phyloP scores from a whole-genome alignment of 345 rosid genomes.

The Gossypium turneri region DNA sequence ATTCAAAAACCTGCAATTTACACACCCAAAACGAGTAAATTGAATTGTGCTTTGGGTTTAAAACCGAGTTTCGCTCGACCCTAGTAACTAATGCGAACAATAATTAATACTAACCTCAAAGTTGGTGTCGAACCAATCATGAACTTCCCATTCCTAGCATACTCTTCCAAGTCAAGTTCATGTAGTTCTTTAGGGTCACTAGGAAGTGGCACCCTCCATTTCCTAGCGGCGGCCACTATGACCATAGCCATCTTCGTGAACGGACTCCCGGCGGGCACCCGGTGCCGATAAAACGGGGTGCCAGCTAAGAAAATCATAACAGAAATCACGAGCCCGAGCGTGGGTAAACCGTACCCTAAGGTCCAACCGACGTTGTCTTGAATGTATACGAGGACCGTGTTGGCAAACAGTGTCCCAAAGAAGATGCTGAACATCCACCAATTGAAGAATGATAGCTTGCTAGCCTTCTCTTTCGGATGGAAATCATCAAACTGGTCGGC shows the following conservation, averaged over 20 bases:
- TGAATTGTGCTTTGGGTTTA: not conserved
- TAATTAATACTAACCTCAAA: constrained; percentile 38
- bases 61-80: too few relatives aligned
- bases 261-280: constrained; percentile 62
- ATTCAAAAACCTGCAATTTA: constrained; percentile 49
- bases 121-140: constrained; percentile 57
- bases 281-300: constrained; percentile 71
- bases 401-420: constrained; percentile 79
- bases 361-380: constrained; percentile 93
- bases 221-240: constrained; percentile 62
- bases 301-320: constrained; percentile 58
- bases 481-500: constrained; percentile 93
- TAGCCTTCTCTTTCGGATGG: constrained; percentile 65
- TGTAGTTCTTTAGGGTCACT: constrained; percentile 40
- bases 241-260: constrained; percentile 71
- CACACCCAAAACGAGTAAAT: not conserved
- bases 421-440: constrained; percentile 98
- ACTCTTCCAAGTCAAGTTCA: constrained; percentile 56
- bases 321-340: constrained; percentile 62
- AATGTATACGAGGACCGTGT: constrained; percentile 71
- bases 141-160: constrained; percentile 41
- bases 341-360: constrained; percentile 73
- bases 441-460: constrained; percentile 88
- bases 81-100: not conserved
- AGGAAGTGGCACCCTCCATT: constrained; percentile 44